These are phyloP conservation scores for Ceriops zippeliana DNA, from an alignment of 345 rosid genomes.

Conservation along the genomic window DNA sequence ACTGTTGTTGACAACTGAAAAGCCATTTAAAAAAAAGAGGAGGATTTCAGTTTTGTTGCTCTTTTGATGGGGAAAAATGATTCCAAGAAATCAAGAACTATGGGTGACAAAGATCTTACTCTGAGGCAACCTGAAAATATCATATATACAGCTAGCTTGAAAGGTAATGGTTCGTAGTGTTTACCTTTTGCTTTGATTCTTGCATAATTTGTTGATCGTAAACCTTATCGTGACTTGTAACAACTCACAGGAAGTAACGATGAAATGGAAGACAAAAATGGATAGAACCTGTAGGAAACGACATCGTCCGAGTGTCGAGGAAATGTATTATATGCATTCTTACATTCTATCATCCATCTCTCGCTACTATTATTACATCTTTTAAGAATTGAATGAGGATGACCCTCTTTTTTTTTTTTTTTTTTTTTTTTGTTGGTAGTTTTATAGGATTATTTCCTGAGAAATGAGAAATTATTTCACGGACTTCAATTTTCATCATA, in stretches of 20 bases:
- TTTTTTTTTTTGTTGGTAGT: no score
- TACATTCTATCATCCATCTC: not conserved
- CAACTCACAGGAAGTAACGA: constrained; percentile 39
- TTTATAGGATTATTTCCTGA: no score
- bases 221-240: constrained; percentile 1
- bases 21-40: constrained; percentile 41
- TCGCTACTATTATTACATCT: no score
- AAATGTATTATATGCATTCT: constrained; percentile 37
- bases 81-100: constrained; percentile 21
- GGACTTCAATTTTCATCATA: no score
- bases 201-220: constrained; percentile 5
- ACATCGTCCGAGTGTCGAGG: constrained; percentile 21
- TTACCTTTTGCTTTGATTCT: not conserved
- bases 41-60: constrained; percentile 39
- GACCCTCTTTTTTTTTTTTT: no score
- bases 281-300: constrained; percentile 26
- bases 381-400: no score
- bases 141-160: constrained; percentile 2
- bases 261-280: constrained; percentile 29
- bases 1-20: no score
- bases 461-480: no score
- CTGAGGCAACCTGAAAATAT: not conserved
- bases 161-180: constrained; percentile 40
- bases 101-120: constrained; percentile 18
- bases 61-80: constrained; percentile 22